phyloP scores from a whole-genome alignment of 257 asterid genomes.

The Knoxia roxburghii region DNA sequence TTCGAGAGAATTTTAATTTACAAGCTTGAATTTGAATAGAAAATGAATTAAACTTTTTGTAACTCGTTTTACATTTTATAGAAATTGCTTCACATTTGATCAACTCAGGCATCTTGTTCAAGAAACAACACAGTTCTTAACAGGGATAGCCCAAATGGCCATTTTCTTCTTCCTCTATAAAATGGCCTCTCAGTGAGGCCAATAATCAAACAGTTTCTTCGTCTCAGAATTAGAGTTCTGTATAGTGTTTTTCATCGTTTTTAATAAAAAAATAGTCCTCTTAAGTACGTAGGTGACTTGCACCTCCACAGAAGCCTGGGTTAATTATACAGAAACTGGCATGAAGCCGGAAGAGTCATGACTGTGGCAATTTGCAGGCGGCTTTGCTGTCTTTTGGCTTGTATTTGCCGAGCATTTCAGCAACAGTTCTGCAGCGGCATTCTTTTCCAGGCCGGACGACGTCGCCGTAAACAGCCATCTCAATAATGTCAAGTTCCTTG shows the following conservation, averaged over 20 bases:
- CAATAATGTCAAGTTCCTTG: constrained; percentile 76
- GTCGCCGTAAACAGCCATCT: constrained; percentile 94
- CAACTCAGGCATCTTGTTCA: too few species aligned
- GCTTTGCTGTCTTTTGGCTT: constrained; percentile 55
- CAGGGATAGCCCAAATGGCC: background rate
- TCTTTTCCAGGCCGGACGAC: constrained; percentile 89
- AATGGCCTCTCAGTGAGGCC: background rate
- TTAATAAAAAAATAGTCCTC: too few species aligned
- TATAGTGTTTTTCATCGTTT: too few species aligned
- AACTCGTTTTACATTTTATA: too few species aligned
- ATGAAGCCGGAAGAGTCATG: background rate
- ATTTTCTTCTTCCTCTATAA: background rate
- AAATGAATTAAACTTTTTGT: too few species aligned
- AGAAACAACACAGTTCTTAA: too few species aligned
- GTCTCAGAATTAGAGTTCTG: too few species aligned
- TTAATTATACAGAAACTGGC: background rate
- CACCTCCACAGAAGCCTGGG: background rate
- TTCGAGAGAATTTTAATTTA: too few species aligned
- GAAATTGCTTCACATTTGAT: too few species aligned
- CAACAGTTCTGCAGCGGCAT: constrained; percentile 86
- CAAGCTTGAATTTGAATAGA: too few species aligned
- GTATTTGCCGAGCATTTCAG: constrained; percentile 74
- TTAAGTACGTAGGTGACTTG: background rate
- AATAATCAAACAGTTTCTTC: too few species aligned
- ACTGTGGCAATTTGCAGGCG: constrained; percentile 70